Evolutionary conservation across 1,284 basidiomycete genomes (phyloP), one percentile per base, ranked within the genome.

Genomic region (Leucoagaricus sp.): DNA sequence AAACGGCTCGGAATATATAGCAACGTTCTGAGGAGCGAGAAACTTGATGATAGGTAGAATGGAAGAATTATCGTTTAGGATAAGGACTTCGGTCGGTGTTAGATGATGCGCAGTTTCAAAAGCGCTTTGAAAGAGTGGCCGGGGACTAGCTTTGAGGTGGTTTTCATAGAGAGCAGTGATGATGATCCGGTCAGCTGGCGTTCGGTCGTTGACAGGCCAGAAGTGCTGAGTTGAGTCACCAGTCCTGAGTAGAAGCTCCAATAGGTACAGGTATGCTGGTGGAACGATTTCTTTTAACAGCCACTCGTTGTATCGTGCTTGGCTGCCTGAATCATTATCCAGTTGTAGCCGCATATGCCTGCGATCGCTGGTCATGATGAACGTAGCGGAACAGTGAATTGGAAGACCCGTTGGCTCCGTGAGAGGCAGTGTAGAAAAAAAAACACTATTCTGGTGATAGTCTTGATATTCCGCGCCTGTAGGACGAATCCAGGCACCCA

Each of bases 241-340:
- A 19, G 23, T 17, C 15, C 15, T 17, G 28, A 46, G 23, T 9
- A 57, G 33, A 12, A 51, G 34, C 21, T 73, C 72, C 8, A 79
- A 60, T 13, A 77, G 63, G 31, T 61, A 70, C 7, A 72, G 53
- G 49, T 78, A 80, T 0, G 78, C 51, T 0, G 63, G 64, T 2
- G 78, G 75, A 9, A 77, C 56, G 9, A 69, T 51, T 1, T 65
- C 57, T 1, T 65, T 58, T 1, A 80, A 65, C 4, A 81, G 61
- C 77, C 77, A 80, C 12, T 54, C 61, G 49, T 81, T 80, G 61
- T 73, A 80, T n/a, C 58, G 41, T 0, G 75, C 70, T 54, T 76
- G 76, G 7, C 61, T 58, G 5, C 42, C 42, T 7, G 55, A 15
- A 13, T 57, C 49, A 38, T 63, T 68, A 28, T 71, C 70, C 26